Base-by-base conservation (phyloP, 495 filamentous ascomycete species). In the Annulohypoxylon maeteangense region DNA sequence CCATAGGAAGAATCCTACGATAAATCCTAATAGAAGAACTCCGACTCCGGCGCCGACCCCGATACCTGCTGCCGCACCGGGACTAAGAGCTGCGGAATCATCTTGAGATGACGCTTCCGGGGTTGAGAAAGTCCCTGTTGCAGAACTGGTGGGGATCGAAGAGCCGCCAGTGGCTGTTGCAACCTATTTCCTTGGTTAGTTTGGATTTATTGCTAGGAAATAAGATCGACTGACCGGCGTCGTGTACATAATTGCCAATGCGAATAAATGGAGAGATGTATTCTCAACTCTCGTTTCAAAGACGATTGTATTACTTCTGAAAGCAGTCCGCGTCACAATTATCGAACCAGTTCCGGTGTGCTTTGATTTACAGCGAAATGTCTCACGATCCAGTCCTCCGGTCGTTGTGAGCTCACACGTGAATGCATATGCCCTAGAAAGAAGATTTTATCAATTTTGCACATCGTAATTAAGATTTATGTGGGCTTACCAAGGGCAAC, bases 401-500 rank as follows among this genome's bases (percentile, higher is more conserved):
- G 45, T 22, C 3, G 56, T 47, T 25, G 56, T 7, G 3, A 55
- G n/a, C 18, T 50, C 8, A 11, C 73, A 75, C 16, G 40, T 44
- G 54, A 72, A 75, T 14, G 47, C 16, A 31, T 72, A 75, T 14
- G 14, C 14, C 12, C 66, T 62, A n/a, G 22, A 29, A 29, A n/a
- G n/a, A 23, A 31, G 11, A 47, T n/a, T 48, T 23, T 51, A 10
- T 63, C 29, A 62, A 53, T 48, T 42, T 7, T 63, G 8, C 3
- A 20, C 14, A 3, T 51, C 25, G 16, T 5, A 11, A 36, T 10
- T 7, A n/a, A 23, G 0, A 14, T 38, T 47, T 63, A 29, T 27
- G 23, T 22, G 34, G 48, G 44, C 72, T 22, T 63, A 75, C 73
- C 55, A 62, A 38, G 76, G 76, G 53, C 76, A 78, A 44, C 76